Evolutionary conservation across 768 basidiomycete genomes (phyloP), one percentile per base, ranked within the genome.

Genomic region (Mycena floridula): DNA sequence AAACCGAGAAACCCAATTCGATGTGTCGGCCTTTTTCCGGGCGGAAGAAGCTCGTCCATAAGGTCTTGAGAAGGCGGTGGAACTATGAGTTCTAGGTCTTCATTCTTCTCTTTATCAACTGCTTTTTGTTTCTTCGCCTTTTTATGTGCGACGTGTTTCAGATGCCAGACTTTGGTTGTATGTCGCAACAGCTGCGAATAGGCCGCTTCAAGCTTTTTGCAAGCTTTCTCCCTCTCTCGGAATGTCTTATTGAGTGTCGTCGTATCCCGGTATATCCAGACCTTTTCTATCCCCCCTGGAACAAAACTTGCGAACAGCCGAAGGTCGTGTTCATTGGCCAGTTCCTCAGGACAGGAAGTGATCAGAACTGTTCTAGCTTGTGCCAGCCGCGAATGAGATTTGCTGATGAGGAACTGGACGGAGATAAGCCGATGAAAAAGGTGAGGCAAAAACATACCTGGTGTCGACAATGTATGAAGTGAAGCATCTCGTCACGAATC

Each of bases 291-390:
- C 0, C 84, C 84, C 12, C 84, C 85, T 2, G 85, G 85, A 2
- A 85, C 72, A 51, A 81, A 81, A 48, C 73, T 75, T 25, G 77
- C 76, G 50, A 81, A 76, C 28, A 70, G 72, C 18, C 67, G 60
- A 11, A 79, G 59, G 26, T 70, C 68, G 22, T 64, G 59, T 50
- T 77, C 76, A 38, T 66, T 70, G 11, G 66, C 70, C 20, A 77
- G 59, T 44, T 77, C 72, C 27, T 74, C 68, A 0, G 82, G 81
- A 4, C 85, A 72, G 27, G 76, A 73, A 0, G 81, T 82, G 46
- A 86, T 70, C 42, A 86, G 74, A 11, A 86, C 80, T 0, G 84
- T 85, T 21, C 77, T 73, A 1, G 82, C 81, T 62, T 83, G 82
- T 7, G 82, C 73, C 9, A 77, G 68, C 5, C 65, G 64, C 1